phyloP scores from a whole-genome alignment of 2,329 filamentous ascomycete genomes.

The Corynespora cassiicola region DNA sequence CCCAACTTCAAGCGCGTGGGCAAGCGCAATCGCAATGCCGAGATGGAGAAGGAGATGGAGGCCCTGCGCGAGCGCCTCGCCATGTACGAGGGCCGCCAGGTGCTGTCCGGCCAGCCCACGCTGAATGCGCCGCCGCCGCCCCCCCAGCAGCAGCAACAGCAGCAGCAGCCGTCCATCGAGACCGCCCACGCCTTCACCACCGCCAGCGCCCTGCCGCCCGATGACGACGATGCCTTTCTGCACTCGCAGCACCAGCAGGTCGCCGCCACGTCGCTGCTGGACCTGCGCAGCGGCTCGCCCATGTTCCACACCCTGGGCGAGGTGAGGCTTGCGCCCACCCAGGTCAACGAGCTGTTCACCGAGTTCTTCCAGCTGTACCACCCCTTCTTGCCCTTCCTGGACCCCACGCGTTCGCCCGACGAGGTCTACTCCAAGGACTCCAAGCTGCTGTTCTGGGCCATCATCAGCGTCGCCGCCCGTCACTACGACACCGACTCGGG shows the following conservation, averaged over 20 bases:
- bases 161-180: no score
- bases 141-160: no score
- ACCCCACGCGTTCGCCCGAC: constrained; percentile 68
- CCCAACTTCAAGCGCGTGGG: constrained; percentile 86
- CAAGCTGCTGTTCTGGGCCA: constrained; percentile 84
- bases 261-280: constrained; percentile 46
- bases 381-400: constrained; percentile 78
- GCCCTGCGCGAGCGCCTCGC: constrained; percentile 61
- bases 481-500: constrained; percentile 69
- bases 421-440: constrained; percentile 78
- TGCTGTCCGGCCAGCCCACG: constrained; percentile 25
- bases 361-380: constrained; percentile 81
- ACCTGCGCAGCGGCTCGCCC: constrained; percentile 57
- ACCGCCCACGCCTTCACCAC: constrained; percentile 30
- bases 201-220: constrained; percentile 23
- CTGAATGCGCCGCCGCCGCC: constrained; percentile 31
- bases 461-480: constrained; percentile 76
- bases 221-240: constrained; percentile 43
- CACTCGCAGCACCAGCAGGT: constrained; percentile 46
- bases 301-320: constrained; percentile 64
- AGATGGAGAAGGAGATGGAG: constrained; percentile 86
- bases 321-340: constrained; percentile 50
- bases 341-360: constrained; percentile 66
- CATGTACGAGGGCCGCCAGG: constrained; percentile 63
- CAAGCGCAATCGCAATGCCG: constrained; percentile 82